Evolutionary conservation across 169 alveolate genomes (phyloP).

Genomic region (Ichthyophthirius multifiliis): DNA sequence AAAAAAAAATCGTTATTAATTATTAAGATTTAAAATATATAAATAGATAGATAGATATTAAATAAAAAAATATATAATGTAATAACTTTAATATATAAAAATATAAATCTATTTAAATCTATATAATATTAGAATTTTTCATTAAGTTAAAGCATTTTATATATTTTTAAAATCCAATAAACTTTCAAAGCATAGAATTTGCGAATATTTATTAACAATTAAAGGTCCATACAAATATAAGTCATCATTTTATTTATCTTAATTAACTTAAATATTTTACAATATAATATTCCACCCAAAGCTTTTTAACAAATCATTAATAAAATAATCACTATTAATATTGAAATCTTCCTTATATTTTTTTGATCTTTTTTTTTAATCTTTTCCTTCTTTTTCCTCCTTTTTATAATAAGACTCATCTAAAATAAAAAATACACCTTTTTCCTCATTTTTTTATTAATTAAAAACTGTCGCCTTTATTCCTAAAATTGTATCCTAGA

Average conservation of each 20-base stretch:
- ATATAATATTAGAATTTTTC: too few species aligned
- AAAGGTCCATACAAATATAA: not conserved
- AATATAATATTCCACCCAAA: not conserved
- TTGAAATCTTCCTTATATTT: not conserved
- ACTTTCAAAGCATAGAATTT: too few species aligned
- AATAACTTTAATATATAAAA: too few species aligned
- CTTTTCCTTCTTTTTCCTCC: not conserved
- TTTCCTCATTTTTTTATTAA: not conserved
- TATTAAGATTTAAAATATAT: too few species aligned
- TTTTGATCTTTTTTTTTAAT: not conserved
- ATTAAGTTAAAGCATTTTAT: too few species aligned
- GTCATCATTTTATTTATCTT: not conserved
- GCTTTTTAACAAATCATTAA: not conserved
- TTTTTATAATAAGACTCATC: not conserved
- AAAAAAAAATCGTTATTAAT: too few species aligned
- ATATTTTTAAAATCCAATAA: too few species aligned
- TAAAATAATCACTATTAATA: not conserved
- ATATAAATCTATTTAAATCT: too few species aligned
- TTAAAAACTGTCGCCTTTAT: not conserved
- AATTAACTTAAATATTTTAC: not conserved
- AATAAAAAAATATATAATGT: too few species aligned
- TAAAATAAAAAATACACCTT: not conserved
- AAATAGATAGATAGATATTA: too few species aligned
- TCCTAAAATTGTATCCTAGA: not conserved
- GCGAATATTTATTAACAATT: not conserved